Evolutionary conservation across 345 rosid species (phyloP), one percentile per base, ranked within the genome.

Genomic region (Gossypium bickii): DNA sequence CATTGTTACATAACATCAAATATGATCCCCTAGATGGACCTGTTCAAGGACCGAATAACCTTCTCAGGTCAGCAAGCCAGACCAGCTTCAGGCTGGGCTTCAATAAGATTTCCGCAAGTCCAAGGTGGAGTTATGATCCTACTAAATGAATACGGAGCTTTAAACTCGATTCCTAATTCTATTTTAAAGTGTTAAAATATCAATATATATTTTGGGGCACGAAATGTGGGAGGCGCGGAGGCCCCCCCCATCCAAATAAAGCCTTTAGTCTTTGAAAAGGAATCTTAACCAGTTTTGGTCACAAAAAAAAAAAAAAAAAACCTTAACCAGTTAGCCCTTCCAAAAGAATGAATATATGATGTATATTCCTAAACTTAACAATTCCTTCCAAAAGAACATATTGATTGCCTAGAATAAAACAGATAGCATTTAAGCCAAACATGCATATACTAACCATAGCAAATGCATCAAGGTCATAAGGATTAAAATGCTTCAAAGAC

Each of bases 401-500:
- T 38, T 9, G 52, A 41, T 15, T 15, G 72, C 57, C 41, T 25
- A 48, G 49, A 48, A 15, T 64, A 63, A 49, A 74, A 74, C 25
- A 47, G 41, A 52, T 34, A 43, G 25, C 25, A 38, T 20, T 53
- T 43, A 34, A 79, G 61, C 49, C 34, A 58, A 9, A 27, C 24
- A 64, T 27, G 63, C 43, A 76, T 17, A 68, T 67, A 84, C 93
- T 20, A 81, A 95, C 99, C 97, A 88, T 82, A 70, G 94, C 91
- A 83, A 93, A 91, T 48, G 99, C 99, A 82, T 91, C 98, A 7
- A 88, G 85, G 76, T 95, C 98, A 49, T 87, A 84, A 65, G 94
- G 89, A 79, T 93, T 93, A 83, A 93, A 91, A 77, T 89, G 97
- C 90, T 93, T 93, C 85, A 95, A 85, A 63, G 97, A 82, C n/a